Conservation (phyloP, 23 red algal species). For the Gracilaria gracilis region DNA sequence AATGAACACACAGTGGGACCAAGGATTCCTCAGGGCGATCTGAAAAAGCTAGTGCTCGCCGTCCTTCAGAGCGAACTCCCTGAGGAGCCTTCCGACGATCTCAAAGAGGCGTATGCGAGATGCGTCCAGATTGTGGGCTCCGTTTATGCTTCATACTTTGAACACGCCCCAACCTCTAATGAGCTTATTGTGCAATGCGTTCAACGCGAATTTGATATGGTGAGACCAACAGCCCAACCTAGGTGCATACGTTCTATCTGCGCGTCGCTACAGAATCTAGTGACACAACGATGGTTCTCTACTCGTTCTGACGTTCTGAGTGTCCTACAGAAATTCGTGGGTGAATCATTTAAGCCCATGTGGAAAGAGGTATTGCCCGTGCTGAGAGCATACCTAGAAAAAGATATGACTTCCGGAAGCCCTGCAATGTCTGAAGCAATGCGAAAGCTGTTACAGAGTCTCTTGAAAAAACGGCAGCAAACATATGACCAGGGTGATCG, state of each 20-base stretch:
- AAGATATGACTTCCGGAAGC: conserved; percentile 48
- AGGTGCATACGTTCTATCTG: conserved; percentile 7
- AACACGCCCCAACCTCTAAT: conserved; percentile 17
- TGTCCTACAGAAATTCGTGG: conserved; percentile 21
- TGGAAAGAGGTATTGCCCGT: conserved; percentile 58
- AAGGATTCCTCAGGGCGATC: conserved; percentile 29
- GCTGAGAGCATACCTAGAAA: conserved; percentile 48
- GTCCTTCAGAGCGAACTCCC: conserved; percentile 15
- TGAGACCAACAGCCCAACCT: conserved; percentile 18
- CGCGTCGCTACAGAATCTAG: conserved; percentile 4
- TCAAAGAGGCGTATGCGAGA: conserved; percentile 2
- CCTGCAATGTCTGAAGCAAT: conserved; percentile 30
- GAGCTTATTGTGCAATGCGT: conserved; percentile 51
- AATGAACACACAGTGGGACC: not conserved
- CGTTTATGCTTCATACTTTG: conserved; percentile 38
- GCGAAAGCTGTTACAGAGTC: not conserved
- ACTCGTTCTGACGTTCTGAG: conserved; percentile 48
- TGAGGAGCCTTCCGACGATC: conserved; percentile 37
- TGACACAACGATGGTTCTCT: conserved; percentile 22
- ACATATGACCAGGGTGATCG: conserved; percentile 28
- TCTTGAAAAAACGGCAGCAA: conserved; percentile 38
- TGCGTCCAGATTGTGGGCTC: conserved; percentile 26
- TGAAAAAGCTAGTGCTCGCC: conserved; percentile 37
- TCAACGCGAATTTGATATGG: conserved; percentile 31
- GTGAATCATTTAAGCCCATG: not conserved